Evolutionary conservation across 148 eudicot genomes (phyloP).

Genomic region (Gaultheria prostrata): DNA sequence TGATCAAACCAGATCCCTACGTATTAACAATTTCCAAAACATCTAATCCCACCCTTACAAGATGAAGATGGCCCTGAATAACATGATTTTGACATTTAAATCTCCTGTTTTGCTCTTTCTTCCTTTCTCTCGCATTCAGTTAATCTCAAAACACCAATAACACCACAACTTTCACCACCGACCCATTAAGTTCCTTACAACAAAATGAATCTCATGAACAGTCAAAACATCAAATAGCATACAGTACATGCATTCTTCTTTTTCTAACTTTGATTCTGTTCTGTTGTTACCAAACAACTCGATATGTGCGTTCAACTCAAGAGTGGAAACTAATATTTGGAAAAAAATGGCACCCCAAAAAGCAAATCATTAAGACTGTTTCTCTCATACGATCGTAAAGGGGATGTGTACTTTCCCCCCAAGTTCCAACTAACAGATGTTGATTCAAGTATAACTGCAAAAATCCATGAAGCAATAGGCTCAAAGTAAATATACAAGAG

Average conservation of each 20-base stretch:
- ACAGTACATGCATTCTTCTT: too few relatives aligned
- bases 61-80: background rate
- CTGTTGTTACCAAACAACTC: too few relatives aligned
- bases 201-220: too few relatives aligned
- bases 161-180: background rate
- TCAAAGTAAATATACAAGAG: background rate
- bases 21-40: too few relatives aligned
- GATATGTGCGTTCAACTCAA: background rate
- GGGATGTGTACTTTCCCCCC: background rate
- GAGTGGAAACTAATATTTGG: background rate
- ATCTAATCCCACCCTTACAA: background rate
- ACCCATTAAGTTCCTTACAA: background rate
- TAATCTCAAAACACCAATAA: background rate
- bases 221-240: too few relatives aligned
- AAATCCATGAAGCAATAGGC: background rate
- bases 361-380: background rate
- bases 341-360: background rate
- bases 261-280: too few relatives aligned
- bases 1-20: too few relatives aligned
- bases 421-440: background rate
- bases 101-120: background rate
- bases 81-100: background rate
- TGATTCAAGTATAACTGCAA: background rate
- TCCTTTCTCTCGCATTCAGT: too few relatives aligned
- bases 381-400: background rate